phyloP scores from a whole-genome alignment of 257 asterid genomes.

The Solanum neorickii region DNA sequence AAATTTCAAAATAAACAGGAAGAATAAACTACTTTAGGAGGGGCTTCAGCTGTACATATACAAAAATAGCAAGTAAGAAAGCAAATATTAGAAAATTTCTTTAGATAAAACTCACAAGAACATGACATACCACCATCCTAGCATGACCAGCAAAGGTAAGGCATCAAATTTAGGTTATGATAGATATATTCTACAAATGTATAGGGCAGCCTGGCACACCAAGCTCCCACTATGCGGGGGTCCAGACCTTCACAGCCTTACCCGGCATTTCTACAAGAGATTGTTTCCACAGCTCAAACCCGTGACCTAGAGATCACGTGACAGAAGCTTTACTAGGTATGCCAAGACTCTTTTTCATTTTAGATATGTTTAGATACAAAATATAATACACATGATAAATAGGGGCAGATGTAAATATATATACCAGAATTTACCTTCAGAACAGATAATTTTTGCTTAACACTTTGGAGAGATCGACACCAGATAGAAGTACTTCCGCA shows the following conservation, averaged over 20 bases:
- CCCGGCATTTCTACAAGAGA: neutral
- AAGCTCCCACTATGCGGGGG: neutral
- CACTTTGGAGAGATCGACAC: neutral
- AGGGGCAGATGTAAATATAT: neutral
- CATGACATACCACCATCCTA: neutral
- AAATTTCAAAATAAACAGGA: neutral
- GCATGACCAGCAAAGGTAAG: neutral
- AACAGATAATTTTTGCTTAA: neutral
- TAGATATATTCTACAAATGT: neutral
- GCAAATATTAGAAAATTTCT: neutral
- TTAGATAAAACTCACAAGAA: neutral
- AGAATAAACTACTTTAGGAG: neutral
- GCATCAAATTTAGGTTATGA: neutral
- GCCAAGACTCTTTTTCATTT: neutral
- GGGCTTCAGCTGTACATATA: neutral
- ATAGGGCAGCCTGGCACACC: neutral
- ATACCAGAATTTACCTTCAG: neutral
- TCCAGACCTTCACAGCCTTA: neutral
- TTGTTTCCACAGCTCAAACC: neutral
- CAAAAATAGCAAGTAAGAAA: neutral
- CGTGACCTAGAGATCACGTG: neutral
- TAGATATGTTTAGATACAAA: neutral
- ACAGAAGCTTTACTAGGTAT: neutral
- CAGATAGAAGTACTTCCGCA: neutral
- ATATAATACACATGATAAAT: neutral